Evolutionary conservation across 169 alveolate genomes (phyloP), one percentile per base, ranked within the genome.

Genomic region (Besnoitia besnoiti): DNA sequence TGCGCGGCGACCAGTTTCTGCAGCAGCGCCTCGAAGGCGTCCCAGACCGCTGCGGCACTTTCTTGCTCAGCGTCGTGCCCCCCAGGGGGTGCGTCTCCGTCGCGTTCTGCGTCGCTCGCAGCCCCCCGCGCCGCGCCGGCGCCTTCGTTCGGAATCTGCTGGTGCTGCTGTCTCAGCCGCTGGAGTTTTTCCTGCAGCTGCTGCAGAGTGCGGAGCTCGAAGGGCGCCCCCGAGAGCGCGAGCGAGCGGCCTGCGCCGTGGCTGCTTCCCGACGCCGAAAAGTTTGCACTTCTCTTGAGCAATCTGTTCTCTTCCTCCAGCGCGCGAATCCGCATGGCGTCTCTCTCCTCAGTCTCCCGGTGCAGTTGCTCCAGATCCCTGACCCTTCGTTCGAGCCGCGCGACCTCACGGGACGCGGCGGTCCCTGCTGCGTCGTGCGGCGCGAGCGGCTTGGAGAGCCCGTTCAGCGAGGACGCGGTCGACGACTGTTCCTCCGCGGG

Each of bases 171-270:
- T 42, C n/a, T 73, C 82, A 37, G 16, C 14, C 47, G 8, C 82
- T 73, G 82, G 8, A 73, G 47, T 42, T 73, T 73, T n/a, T 10
- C 46, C 82, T 73, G 47, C 82, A 73, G 82, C 82, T 73, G 82
- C 24, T 73, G 82, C 14, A 73, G 82, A 0, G 82, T 16, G 16
- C 24, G 39, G 46, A 37, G 82, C 46, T 73, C 39, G 30, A 73
- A n/a, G 24, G 39, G 46, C 27, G 46, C 40, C 44, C n/a, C 39
- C n/a, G 44, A 16, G 44, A 73, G 24, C 44, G 39, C 67, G 67
- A 51, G 39, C 82, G 40, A n/a, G 3, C 82, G 16, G 8, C 82
- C 82, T 35, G 27, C 46, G 79, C 79, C n/a, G n/a, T n/a, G 7
- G 67, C 67, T 16, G 33, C 33, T 21, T 19, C 24, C 3, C 30